Conservation (phyloP, 73 alveolate species). For the Paramecium tetraurelia region DNA sequence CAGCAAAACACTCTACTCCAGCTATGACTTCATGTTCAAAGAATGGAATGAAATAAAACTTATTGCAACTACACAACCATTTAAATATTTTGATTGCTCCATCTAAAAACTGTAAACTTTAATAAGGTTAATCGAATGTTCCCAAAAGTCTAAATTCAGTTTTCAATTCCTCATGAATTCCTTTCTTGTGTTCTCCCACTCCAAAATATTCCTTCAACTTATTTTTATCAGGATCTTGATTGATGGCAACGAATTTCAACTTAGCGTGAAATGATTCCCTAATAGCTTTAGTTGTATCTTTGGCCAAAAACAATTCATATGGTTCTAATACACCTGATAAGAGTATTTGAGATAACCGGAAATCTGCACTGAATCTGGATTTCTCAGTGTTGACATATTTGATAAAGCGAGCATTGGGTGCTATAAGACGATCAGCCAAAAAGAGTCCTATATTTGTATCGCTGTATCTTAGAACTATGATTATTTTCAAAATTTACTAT, state of each 20-base stretch:
- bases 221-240: conserved; percentile 46
- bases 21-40: conserved; percentile 50
- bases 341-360: background rate
- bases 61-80: background rate
- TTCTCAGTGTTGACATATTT: background rate
- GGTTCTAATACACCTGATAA: conserved; percentile 36
- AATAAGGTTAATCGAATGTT: conserved; percentile 18
- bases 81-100: conserved; percentile 41
- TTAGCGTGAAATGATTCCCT: background rate
- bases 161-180: conserved; percentile 39
- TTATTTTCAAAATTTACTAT: background rate
- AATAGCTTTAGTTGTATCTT: conserved; percentile 44
- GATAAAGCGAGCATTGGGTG: conserved; percentile 10
- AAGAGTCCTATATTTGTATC: background rate
- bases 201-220: conserved; percentile 46
- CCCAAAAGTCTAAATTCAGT: background rate
- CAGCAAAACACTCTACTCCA: conserved; percentile 48
- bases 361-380: background rate
- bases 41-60: conserved; percentile 36
- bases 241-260: background rate
- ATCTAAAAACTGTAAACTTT: conserved; percentile 15
- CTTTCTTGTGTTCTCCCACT: conserved; percentile 45
- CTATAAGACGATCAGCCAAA: conserved; percentile 2
- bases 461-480: conserved; percentile 30
- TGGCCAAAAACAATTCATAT: conserved; percentile 32